Evolutionary conservation across 345 rosid genomes (phyloP), one percentile per base, ranked within the genome.

Genomic region (Trapa bicornis): DNA sequence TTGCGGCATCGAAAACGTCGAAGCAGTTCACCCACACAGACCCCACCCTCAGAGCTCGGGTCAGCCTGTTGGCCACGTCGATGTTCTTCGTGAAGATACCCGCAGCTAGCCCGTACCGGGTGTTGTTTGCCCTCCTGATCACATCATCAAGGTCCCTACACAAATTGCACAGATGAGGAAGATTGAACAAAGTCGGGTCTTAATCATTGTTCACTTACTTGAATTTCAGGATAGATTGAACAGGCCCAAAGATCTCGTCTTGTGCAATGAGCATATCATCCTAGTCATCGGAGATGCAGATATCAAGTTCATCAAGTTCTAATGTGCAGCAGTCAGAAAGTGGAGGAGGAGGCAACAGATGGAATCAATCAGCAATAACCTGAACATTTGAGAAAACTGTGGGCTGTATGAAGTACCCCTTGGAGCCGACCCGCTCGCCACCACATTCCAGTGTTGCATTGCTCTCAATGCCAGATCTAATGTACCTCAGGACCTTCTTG

Each of bases 171-270:
- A 8, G 7, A 64, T 29, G 37, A 37, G 22, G 29, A 22, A 22
- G 29, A 22, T 22, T 22, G 29, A 22, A 22, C 29, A 22, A 22
- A 22, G 29, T 45, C 0, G 48, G 48, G 0, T 17, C 10, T 41
- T 3, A 22, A 15, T 14, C 12, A 6, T 4, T 36, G 11, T 74
- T 64, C 33, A 45, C 85, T 84, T 65, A 92, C 97, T 83, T 93
- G 89, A 88, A 91, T 75, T 94, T 94, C 75, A 94, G 77, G 80
- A 94, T 94, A 43, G 97, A 81, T 64, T 94, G 99, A 67, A 94
- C 99, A 3, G 99, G 99, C 47, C 99, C 99, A 16, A 93, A 93
- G 67, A 93, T 93, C 86, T 93, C 99, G 15, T 93, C 99, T 69
- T 78, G 78, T 10, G 99, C 99, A 22, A 94, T 94, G 75, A 85